Evolutionary conservation across 495 filamentous ascomycete species (phyloP), one percentile per base, ranked within the genome.

Genomic region (Glarea lozoyensis): DNA sequence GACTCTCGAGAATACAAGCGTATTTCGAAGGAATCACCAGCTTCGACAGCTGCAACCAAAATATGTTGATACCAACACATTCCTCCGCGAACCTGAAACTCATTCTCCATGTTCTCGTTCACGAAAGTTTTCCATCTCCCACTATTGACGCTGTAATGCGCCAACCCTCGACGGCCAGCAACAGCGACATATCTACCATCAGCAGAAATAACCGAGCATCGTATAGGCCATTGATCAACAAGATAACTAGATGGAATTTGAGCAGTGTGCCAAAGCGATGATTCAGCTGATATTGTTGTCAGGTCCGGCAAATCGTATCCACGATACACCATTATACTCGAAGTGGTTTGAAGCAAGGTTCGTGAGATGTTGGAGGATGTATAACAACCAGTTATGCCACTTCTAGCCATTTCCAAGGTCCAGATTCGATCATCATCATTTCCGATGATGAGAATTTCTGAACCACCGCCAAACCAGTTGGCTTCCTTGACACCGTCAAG

Each of bases 11-110:
- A 95, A 62, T 88, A 97, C 29, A 97, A 69, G 20, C 93, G 88
- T 21, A 99, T 64, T 75, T 95, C 84, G 56, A 88, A 88, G 15
- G 79, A 78, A 46, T 79, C 78, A 49, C 86, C 82, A 35, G 79
- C 77, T 59, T 97, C 93, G 22, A 94, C 81, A n/a, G 90, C 87
- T 31, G 88, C 88, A 44, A 99, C 85, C 13, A 99, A 64, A 17
- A 97, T 85, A 60, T 99, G 93, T 42, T 93, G 89, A 54, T 89
- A 86, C 93, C 93, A 99, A 54, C 88, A 95, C 88, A 99, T 94
- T 0, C 93, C 93, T 17, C 93, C 93, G 47, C 89, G 70, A 17
- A 99, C 86, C 18, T 85, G 74, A 56, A 99, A 97, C 27, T 86
- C 83, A 49, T 92, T 87, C 55, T 96, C 90, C 52, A 81, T 73